phyloP scores from a whole-genome alignment of 2,329 filamentous ascomycete genomes.

The Cladosporium sp. region DNA sequence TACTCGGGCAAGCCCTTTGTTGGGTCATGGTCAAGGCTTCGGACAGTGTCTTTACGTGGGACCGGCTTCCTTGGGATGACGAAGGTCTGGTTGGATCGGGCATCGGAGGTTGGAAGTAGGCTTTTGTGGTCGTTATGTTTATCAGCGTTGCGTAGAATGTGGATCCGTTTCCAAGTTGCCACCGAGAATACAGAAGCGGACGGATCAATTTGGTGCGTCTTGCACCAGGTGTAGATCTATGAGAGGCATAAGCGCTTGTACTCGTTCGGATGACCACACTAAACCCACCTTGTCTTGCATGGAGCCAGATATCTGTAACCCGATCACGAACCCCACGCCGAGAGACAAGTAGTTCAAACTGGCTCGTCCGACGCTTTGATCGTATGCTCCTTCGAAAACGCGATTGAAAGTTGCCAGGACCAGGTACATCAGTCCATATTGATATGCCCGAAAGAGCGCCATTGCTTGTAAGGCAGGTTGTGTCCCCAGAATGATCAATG shows the following conservation, averaged over 20 bases:
- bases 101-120: not conserved
- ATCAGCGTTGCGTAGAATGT: not conserved
- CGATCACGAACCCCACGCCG: constrained; percentile 54
- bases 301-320: constrained; percentile 31
- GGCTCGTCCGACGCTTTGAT: constrained; percentile 26
- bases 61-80: not conserved
- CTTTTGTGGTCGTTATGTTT: not conserved
- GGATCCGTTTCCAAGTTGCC: constrained; percentile 20
- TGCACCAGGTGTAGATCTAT: constrained; percentile 25
- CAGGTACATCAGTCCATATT: constrained; percentile 32
- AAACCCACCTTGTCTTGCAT: constrained; percentile 26
- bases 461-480: constrained; percentile 30
- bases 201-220: constrained; percentile 25
- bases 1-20: constrained; percentile 36
- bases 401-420: constrained; percentile 26
- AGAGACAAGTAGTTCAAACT: constrained; percentile 31
- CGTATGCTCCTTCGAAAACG: constrained; percentile 26
- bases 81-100: not conserved
- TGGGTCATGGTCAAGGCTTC: constrained; percentile 34
- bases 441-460: constrained; percentile 28
- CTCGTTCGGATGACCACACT: not conserved
- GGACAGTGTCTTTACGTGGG: constrained; percentile 18
- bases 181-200: constrained; percentile 22
- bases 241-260: not conserved
- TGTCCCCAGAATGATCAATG: constrained; percentile 30